These are phyloP conservation scores for Leccinum uliginosum DNA, from an alignment of 768 basidiomycete species.

Conservation along the genomic window DNA sequence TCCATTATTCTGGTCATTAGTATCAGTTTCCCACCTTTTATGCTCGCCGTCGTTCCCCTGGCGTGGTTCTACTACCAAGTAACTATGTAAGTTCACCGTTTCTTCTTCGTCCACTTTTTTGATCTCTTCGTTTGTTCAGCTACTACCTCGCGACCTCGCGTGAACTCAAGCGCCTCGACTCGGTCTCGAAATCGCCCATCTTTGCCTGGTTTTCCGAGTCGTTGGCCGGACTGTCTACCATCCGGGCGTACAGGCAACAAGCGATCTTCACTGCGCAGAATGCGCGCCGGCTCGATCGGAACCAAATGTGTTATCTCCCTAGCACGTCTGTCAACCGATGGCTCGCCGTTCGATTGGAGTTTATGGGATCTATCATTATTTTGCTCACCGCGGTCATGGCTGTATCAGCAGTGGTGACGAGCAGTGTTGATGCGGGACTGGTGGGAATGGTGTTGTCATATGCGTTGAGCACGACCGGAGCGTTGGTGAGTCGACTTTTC, in stretches of 20 bases:
- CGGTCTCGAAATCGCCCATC: slow-evolving; percentile 86
- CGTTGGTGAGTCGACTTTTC: slow-evolving; percentile 48
- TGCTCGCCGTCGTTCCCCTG: slow-evolving; percentile 71
- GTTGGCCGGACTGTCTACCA: slow-evolving; percentile 71
- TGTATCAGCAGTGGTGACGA: slow-evolving; percentile 65
- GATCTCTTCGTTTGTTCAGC: slow-evolving; percentile 32
- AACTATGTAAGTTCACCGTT: slow-evolving; percentile 55
- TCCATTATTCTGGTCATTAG: slow-evolving; percentile 74
- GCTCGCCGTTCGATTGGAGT: slow-evolving; percentile 81
- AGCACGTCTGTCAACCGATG: slow-evolving; percentile 77
- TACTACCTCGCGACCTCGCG: slow-evolving; percentile 87
- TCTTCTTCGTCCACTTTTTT: not conserved
- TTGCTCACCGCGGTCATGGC: slow-evolving; percentile 65
- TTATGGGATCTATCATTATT: slow-evolving; percentile 79
- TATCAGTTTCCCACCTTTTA: slow-evolving; percentile 75
- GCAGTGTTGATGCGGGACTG: slow-evolving; percentile 79
- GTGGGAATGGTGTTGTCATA: slow-evolving; percentile 86
- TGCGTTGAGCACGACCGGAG: slow-evolving; percentile 78
- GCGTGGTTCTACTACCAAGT: slow-evolving; percentile 76
- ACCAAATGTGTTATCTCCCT: slow-evolving; percentile 74
- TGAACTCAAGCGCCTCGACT: slow-evolving; percentile 84
- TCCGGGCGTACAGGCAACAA: slow-evolving; percentile 76
- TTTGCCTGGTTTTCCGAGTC: slow-evolving; percentile 87
- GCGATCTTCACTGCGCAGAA: slow-evolving; percentile 62
- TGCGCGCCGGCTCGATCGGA: slow-evolving; percentile 74